Percentiles rank a stretch among this genome's conserved stretches.
These are phyloP conservation scores for Pisolithus sp. DNA, from an alignment of 768 basidiomycete species.

Conservation along the genomic window DNA sequence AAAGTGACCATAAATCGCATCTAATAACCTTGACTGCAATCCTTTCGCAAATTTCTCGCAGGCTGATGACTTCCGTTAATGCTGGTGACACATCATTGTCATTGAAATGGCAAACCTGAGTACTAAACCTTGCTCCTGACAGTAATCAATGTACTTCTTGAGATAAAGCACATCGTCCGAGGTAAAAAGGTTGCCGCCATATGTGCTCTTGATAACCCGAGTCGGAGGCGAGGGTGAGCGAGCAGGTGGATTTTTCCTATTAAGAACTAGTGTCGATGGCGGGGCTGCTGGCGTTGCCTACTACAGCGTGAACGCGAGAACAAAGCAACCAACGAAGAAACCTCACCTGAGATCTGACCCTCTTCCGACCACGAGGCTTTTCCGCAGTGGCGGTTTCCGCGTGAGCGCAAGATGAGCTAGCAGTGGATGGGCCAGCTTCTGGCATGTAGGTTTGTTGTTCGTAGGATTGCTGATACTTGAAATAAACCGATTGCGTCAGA, in stretches of 20 bases:
- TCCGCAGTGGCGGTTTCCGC: conserved; percentile 28
- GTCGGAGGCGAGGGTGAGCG: conserved; percentile 81
- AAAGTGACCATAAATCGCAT: neutral
- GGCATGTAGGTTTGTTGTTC: conserved; percentile 50
- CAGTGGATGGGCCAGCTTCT: conserved; percentile 42
- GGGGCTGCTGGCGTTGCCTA: conserved; percentile 61
- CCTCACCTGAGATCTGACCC: conserved; percentile 50
- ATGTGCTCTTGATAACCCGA: conserved; percentile 82
- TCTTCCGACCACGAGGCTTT: conserved; percentile 62
- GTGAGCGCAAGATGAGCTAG: conserved; percentile 34
- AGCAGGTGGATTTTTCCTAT: conserved; percentile 57
- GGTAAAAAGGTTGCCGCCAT: conserved; percentile 84
- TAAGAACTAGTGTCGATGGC: conserved; percentile 59
- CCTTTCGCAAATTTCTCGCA: conserved; percentile 83
- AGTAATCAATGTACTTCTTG: conserved; percentile 86
- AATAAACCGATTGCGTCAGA: conserved; percentile 5
- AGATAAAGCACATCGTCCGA: conserved; percentile 77
- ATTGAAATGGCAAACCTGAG: conserved; percentile 47
- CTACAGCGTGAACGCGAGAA: neutral
- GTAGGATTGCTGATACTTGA: conserved; percentile 52
- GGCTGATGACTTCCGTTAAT: conserved; percentile 18
- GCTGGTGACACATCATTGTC: conserved; percentile 12
- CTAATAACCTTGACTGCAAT: conserved; percentile 69
- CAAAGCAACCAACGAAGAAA: neutral
- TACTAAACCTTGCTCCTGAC: conserved; percentile 80